These are phyloP conservation scores for Cystobasidium tubakii DNA, from an alignment of 768 basidiomycete species.

Conservation along the genomic window DNA sequence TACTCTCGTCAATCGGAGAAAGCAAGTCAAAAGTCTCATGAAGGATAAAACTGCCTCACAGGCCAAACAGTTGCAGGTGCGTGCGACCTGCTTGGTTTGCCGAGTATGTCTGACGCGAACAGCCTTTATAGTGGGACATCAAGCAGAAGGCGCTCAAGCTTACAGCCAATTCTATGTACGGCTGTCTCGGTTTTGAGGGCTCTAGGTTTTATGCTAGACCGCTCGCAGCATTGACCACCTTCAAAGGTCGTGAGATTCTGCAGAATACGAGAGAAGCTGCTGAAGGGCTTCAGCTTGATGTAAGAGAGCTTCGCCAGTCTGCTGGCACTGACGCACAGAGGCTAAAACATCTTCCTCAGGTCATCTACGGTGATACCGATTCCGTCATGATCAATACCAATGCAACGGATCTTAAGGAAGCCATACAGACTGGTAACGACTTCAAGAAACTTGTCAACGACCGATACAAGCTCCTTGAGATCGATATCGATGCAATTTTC, in stretches of 20 bases:
- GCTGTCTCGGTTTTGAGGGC: slow-evolving; percentile 94
- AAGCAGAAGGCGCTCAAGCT: slow-evolving; percentile 94
- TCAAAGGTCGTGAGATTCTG: slow-evolving; percentile 94
- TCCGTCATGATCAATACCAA: slow-evolving; percentile 98
- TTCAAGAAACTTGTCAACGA: slow-evolving; percentile 98
- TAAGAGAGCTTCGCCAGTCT: slow-evolving; percentile 51
- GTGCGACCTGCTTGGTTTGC: slow-evolving; percentile 29
- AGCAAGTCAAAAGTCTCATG: slow-evolving; percentile 88
- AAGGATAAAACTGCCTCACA: slow-evolving; percentile 67
- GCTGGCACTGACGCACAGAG: not conserved
- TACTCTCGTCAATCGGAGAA: slow-evolving; percentile 82
- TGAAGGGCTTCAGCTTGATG: slow-evolving; percentile 80
- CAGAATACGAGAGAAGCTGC: slow-evolving; percentile 88
- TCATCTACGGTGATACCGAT: slow-evolving; percentile 97
- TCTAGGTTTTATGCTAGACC: slow-evolving; percentile 94
- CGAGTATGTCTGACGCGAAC: too few relatives aligned
- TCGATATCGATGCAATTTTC: slow-evolving; percentile 91
- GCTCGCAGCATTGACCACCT: slow-evolving; percentile 93
- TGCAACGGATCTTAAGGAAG: slow-evolving; percentile 76
- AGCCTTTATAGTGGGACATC: slow-evolving; percentile 70
- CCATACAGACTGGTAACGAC: slow-evolving; percentile 78
- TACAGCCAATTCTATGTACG: slow-evolving; percentile 99
- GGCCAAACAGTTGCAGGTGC: slow-evolving; percentile 75
- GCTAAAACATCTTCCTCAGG: slow-evolving; percentile 60
- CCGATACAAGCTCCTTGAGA: slow-evolving; percentile 87